Percentiles rank a stretch among this genome's conserved stretches.
These are phyloP conservation scores for Trichophyton simii DNA, from an alignment of 2,329 filamentous ascomycete species.

Conservation along the genomic window DNA sequence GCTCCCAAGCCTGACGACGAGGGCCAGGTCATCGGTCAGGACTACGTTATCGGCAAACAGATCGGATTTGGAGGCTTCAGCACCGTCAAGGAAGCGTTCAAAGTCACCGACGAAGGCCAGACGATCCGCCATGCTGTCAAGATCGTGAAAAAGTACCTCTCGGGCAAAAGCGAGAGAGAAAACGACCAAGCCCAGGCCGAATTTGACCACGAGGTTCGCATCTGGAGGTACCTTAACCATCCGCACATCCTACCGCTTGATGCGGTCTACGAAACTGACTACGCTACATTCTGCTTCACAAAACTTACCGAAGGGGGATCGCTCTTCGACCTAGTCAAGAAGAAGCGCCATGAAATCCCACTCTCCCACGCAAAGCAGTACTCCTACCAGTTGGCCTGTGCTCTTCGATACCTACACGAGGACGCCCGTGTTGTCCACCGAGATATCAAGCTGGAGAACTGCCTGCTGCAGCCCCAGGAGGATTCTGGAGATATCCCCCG, in stretches of 20 bases:
- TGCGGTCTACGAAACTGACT: constrained; percentile 53
- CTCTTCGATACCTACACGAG: constrained; percentile 54
- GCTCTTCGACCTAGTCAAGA: constrained; percentile 49
- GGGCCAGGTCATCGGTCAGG: constrained; percentile 52
- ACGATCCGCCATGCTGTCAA: constrained; percentile 49
- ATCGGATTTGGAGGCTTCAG: constrained; percentile 56
- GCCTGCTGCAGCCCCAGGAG: constrained; percentile 38
- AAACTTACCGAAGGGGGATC: constrained; percentile 52
- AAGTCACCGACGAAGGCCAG: constrained; percentile 44
- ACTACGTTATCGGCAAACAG: constrained; percentile 55
- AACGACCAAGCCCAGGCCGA: constrained; percentile 55
- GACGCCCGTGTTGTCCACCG: constrained; percentile 55
- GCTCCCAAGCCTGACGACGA: constrained; percentile 49
- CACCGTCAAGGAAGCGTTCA: constrained; percentile 53
- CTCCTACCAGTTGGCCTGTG: constrained; percentile 50
- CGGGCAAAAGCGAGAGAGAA: constrained; percentile 44
- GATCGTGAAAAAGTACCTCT: constrained; percentile 50
- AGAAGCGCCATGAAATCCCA: constrained; percentile 42
- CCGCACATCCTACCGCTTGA: constrained; percentile 50
- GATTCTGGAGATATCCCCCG: constrained; percentile 31
- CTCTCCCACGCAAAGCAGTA: constrained; percentile 46
- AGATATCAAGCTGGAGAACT: constrained; percentile 59
- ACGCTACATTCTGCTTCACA: constrained; percentile 58
- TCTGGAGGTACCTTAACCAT: constrained; percentile 55
- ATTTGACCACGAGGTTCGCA: constrained; percentile 55